These are phyloP conservation scores for Inga laurina DNA, from an alignment of 306 rosid genomes.

Conservation along the genomic window DNA sequence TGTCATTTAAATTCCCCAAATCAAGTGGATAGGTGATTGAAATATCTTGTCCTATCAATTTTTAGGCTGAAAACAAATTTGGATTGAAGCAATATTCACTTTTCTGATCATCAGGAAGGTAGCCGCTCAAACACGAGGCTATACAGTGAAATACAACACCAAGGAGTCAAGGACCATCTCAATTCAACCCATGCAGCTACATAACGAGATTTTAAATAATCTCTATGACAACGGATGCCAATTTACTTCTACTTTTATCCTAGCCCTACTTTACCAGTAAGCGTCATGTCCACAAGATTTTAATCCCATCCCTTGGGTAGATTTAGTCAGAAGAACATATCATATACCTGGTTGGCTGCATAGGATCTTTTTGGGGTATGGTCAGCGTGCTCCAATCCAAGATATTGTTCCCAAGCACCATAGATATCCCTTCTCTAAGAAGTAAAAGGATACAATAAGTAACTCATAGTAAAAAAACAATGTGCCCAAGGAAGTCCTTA, in stretches of 20 bases:
- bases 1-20: background rate
- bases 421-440: conserved; percentile 81
- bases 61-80: background rate
- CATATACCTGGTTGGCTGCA: conserved; percentile 72
- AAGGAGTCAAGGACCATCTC: background rate
- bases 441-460: conserved; percentile 14
- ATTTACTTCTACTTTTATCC: background rate
- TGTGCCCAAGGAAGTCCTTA: background rate
- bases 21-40: background rate
- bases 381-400: conserved; percentile 93
- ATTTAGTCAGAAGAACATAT: background rate
- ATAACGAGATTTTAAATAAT: background rate
- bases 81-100: background rate
- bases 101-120: background rate
- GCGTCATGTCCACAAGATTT: background rate
- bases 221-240: background rate
- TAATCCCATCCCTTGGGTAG: background rate
- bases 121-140: background rate
- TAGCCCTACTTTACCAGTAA: background rate
- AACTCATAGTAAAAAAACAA: background rate
- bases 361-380: conserved; percentile 73
- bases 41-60: background rate
- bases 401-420: conserved; percentile 99
- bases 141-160: background rate
- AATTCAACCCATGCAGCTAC: too few relatives aligned